These are phyloP conservation scores for Penicillium nucicola DNA, from an alignment of 495 filamentous ascomycete species.

Conservation along the genomic window DNA sequence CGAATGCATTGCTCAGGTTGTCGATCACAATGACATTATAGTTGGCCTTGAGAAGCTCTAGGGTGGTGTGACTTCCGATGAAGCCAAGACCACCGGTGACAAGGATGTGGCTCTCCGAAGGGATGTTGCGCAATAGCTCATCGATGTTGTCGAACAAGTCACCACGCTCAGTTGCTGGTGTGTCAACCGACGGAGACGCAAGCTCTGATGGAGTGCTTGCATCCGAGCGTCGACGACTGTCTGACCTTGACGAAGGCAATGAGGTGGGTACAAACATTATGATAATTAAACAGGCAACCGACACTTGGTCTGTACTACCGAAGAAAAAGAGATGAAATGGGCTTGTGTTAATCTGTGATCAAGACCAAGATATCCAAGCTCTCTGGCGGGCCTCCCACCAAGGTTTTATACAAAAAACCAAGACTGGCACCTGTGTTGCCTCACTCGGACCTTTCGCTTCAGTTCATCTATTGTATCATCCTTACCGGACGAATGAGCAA, in stretches of 20 bases:
- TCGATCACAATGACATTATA: conserved; percentile 65
- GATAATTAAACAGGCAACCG: neutral
- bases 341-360: conserved; percentile 3
- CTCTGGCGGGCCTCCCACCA: conserved; percentile 1
- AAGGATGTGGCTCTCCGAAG: conserved; percentile 44
- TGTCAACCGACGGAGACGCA: conserved; percentile 35
- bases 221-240: conserved; percentile 31
- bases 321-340: neutral
- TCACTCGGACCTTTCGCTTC: conserved; percentile 11
- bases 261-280: neutral
- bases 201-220: conserved; percentile 33
- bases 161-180: conserved; percentile 40
- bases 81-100: conserved; percentile 66
- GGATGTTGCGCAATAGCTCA: conserved; percentile 32
- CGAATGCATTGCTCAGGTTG: conserved; percentile 59
- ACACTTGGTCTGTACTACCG: neutral
- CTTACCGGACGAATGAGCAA: conserved; percentile 8
- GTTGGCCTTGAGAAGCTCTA: conserved; percentile 59
- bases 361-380: neutral
- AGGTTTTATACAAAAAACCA: conserved; percentile 19
- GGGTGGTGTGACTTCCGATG: conserved; percentile 61
- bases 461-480: conserved; percentile 14
- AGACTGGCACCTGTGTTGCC: conserved; percentile 11
- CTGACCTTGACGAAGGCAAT: conserved; percentile 22
- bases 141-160: conserved; percentile 40